phyloP scores from a whole-genome alignment of 2,329 filamentous ascomycete genomes.

The Pseudovirgaria hyperparasitica region DNA sequence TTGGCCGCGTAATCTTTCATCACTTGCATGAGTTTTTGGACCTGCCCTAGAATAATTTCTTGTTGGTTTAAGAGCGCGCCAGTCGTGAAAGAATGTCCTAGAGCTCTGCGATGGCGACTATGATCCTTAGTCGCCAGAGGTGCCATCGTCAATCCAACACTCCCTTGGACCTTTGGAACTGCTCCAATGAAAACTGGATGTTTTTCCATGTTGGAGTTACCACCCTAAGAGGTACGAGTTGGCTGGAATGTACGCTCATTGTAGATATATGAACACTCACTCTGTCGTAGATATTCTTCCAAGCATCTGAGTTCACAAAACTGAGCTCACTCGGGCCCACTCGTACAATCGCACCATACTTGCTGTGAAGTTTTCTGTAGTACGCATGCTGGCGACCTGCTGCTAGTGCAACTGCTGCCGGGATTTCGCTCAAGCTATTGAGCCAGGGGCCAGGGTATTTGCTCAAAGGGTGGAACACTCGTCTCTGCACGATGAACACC shows the following conservation, averaged over 20 bases:
- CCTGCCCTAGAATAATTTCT: constrained; percentile 26
- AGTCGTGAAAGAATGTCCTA: constrained; percentile 29
- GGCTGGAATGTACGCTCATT: constrained; percentile 21
- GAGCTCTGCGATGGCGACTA: constrained; percentile 23
- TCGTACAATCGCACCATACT: constrained; percentile 36
- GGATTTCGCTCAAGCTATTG: no score
- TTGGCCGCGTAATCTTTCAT: constrained; percentile 21
- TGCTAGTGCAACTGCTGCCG: no score
- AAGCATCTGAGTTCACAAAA: constrained; percentile 14
- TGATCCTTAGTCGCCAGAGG: constrained; percentile 27
- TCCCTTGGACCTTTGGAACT: constrained; percentile 21
- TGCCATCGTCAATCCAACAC: constrained; percentile 23
- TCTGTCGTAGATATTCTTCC: no score
- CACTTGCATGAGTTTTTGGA: constrained; percentile 26
- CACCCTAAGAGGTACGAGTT: constrained; percentile 8
- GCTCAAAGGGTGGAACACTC: constrained; percentile 19
- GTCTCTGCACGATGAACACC: constrained; percentile 6
- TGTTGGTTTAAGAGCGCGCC: constrained; percentile 28
- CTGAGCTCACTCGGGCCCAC: constrained; percentile 35
- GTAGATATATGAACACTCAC: constrained; percentile 4
- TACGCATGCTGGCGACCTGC: constrained; percentile 4
- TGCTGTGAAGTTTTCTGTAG: constrained; percentile 31
- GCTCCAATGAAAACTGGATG: constrained; percentile 22
- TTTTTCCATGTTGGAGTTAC: constrained; percentile 23
- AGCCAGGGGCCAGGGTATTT: constrained; percentile 22